Conservation (phyloP, 495 filamentous ascomycete species). For the Tuber microsphaerosporum region DNA sequence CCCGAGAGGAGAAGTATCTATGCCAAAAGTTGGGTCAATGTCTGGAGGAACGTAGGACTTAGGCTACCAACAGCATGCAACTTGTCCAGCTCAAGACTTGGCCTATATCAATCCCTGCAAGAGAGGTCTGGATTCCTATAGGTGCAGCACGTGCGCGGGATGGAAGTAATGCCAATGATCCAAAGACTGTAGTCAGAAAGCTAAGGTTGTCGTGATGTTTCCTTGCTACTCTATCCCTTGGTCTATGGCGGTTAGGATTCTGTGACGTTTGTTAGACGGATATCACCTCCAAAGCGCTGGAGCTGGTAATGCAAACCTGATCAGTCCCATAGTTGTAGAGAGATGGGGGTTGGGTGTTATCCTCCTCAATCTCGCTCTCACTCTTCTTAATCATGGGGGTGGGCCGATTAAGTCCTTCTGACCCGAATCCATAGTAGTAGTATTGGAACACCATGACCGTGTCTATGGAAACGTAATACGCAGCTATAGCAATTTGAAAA, state of each 20-base stretch:
- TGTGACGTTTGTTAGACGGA: not conserved
- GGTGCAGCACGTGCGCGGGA: not conserved
- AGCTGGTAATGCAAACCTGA: not conserved
- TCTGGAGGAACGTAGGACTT: not conserved
- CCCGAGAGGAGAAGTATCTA: conserved; percentile 60
- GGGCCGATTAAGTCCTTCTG: not conserved
- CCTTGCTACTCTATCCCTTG: not conserved
- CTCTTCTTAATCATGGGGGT: conserved; percentile 4
- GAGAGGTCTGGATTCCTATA: not conserved
- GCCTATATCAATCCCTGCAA: conserved; percentile 8
- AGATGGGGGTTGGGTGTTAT: conserved; percentile 21
- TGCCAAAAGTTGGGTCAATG: conserved; percentile 10
- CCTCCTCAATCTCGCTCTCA: conserved; percentile 35
- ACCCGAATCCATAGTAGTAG: conserved; percentile 54
- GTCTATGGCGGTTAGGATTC: not conserved
- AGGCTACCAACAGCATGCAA: conserved; percentile 21
- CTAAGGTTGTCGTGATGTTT: not conserved
- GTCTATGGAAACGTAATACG: conserved; percentile 65
- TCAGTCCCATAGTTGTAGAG: not conserved
- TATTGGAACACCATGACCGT: conserved; percentile 57
- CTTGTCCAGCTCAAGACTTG: conserved; percentile 25
- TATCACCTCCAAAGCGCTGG: not conserved
- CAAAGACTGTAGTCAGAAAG: not conserved
- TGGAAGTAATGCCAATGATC: not conserved
- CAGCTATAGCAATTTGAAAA: conserved; percentile 63